These are phyloP conservation scores for Chrysoporthe puriensis DNA, from an alignment of 2,329 filamentous ascomycete genomes.

Conservation along the genomic window DNA sequence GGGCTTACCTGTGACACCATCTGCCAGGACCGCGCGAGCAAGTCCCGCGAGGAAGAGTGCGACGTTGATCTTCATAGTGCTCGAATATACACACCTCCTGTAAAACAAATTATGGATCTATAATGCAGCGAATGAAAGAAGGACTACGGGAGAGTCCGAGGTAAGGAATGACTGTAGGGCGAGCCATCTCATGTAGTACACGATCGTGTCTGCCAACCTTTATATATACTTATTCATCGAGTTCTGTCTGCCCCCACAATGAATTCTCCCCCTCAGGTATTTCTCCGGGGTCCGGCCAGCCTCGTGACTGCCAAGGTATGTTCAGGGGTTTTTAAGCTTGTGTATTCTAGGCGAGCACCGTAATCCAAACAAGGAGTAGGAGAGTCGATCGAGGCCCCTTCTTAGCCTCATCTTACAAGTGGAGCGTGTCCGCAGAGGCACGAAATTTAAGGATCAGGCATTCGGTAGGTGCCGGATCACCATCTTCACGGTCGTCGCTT, in stretches of 20 bases:
- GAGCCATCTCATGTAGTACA: background rate
- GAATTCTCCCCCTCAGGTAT: background rate
- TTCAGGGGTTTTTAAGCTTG: conserved; percentile 8
- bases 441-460: background rate
- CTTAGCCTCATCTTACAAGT: conserved; percentile 6
- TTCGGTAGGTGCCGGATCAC: background rate
- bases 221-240: background rate
- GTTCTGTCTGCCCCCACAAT: background rate
- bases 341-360: background rate
- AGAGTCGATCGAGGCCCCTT: background rate
- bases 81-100: background rate
- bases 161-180: conserved; percentile 6
- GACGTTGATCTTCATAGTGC: conserved; percentile 15
- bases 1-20: conserved; percentile 18
- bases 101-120: background rate
- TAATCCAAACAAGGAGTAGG: background rate
- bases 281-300: background rate
- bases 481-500: background rate
- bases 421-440: background rate
- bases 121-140: background rate
- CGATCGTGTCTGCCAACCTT: background rate
- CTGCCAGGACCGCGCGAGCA: conserved; percentile 12
- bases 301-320: background rate
- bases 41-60: conserved; percentile 8
- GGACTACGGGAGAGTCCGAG: background rate